Base-by-base conservation (phyloP, 129 eudicot species). In the sunflower (Helianthus annuus) region DNA sequence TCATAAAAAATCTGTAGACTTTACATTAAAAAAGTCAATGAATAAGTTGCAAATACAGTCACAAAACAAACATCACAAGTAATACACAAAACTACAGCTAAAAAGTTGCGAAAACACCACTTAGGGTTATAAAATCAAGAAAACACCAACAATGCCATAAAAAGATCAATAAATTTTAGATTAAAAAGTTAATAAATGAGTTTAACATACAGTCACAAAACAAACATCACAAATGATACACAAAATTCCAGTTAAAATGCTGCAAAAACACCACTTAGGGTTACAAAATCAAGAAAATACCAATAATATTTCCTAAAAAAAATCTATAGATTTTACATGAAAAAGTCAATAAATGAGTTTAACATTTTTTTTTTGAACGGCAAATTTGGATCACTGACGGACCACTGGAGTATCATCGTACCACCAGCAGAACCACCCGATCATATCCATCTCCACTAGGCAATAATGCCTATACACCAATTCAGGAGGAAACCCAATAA, bases 11-110 rank as follows among this genome's bases (percentile, higher is more conserved):
- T 57, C 48, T n/a, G 22, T 61, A 48, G 38, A 6, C 7, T 51
- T 73, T 15, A 48, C 59, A 44, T 17, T 32, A 15, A 48, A 68
- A 34, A 53, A 69, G 49, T 4, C 29, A 36, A 15, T 4, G 38
- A 52, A 42, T 15, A n/a, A 36, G 32, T 15, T 46, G 58, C 17
- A 38, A n/a, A 59, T 13, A 59, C 59, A 17, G 9, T 65, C 34
- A 56, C 34, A 19, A 56, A 56, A 56, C 62, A 53, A 58, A 10
- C 64, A 58, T 27, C 64, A 58, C 64, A 24, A 27, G 11, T 10
- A 58, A 58, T 27, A 10, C 42, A 59, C n/a, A 59, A 24, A 12
- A 59, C 4, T 29, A 12, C 64, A 29, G 0, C 22, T 59, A 3
- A 59, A 59, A 11, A 0, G 17, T 11, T 59, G 59, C 59, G 14